These are phyloP conservation scores for Diplodia mutila DNA, from an alignment of 2,329 filamentous ascomycete species.

Conservation along the genomic window DNA sequence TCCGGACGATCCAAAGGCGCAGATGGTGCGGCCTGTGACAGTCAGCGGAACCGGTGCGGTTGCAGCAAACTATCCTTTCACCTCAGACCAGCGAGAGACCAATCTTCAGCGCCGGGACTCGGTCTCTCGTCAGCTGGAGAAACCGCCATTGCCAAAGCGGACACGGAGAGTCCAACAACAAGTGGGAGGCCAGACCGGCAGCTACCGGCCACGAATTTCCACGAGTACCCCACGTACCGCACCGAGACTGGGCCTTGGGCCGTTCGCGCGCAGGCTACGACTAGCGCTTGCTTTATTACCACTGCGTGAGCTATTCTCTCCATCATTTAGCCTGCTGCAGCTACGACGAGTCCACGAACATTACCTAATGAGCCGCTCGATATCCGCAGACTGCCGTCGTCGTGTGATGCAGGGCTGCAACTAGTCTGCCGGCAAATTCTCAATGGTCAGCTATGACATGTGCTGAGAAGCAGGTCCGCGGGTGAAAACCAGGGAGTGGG, in stretches of 20 bases:
- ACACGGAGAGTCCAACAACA: too few species aligned
- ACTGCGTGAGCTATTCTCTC: too few species aligned
- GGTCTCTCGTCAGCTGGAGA: too few species aligned
- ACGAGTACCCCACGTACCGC: background rate
- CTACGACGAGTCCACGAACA: too few species aligned
- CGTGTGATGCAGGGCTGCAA: background rate
- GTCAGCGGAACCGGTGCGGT: too few species aligned
- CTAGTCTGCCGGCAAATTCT: background rate
- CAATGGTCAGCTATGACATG: background rate
- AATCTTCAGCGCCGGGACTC: too few species aligned
- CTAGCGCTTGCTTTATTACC: background rate
- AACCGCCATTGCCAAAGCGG: too few species aligned
- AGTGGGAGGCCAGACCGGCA: too few species aligned
- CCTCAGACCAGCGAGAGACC: too few species aligned
- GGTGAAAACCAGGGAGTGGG: background rate
- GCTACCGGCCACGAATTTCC: background rate
- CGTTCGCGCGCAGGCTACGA: background rate
- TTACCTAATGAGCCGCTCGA: constrained; percentile 2
- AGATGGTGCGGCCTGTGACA: too few species aligned
- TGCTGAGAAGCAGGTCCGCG: background rate
- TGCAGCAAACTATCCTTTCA: too few species aligned
- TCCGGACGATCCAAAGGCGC: too few species aligned
- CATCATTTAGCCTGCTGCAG: background rate
- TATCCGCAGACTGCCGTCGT: background rate
- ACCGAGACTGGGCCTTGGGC: background rate